Conservation (phyloP, 345 rosid species). For the Triadica sebifera region DNA sequence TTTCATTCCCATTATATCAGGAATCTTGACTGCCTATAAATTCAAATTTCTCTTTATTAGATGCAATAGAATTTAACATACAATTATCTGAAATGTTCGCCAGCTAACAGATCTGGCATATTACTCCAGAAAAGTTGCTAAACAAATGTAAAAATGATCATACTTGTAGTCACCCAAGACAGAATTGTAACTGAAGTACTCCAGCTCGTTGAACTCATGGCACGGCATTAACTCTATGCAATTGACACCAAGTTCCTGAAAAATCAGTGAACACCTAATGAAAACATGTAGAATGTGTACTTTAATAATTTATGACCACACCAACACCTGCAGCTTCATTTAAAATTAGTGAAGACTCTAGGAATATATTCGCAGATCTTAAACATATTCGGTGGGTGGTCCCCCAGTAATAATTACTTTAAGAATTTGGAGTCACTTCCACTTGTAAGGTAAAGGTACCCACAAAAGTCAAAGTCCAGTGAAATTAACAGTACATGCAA, state of each 20-base stretch:
- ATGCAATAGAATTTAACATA: conserved; percentile 8
- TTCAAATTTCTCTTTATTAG: neutral
- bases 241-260: conserved; percentile 92
- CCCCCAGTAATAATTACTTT: neutral
- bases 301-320: neutral
- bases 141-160: conserved; percentile 23
- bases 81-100: neutral
- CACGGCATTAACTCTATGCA: conserved; percentile 98
- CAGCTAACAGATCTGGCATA: conserved; percentile 13
- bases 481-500: neutral
- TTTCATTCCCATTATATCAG: neutral
- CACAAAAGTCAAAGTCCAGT: neutral
- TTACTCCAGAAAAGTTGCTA: conserved; percentile 3
- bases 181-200: conserved; percentile 83
- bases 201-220: conserved; percentile 96
- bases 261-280: conserved; percentile 26
- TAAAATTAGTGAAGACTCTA: neutral
- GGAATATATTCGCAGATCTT: neutral
- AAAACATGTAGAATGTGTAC: conserved; percentile 11
- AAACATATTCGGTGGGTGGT: neutral
- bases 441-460: neutral
- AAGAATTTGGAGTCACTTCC: neutral
- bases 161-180: conserved; percentile 79
- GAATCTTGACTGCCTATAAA: neutral
- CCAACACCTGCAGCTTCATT: conserved; percentile 4